These are phyloP conservation scores for Rhazya stricta DNA, from an alignment of 257 asterid genomes.

Conservation along the genomic window DNA sequence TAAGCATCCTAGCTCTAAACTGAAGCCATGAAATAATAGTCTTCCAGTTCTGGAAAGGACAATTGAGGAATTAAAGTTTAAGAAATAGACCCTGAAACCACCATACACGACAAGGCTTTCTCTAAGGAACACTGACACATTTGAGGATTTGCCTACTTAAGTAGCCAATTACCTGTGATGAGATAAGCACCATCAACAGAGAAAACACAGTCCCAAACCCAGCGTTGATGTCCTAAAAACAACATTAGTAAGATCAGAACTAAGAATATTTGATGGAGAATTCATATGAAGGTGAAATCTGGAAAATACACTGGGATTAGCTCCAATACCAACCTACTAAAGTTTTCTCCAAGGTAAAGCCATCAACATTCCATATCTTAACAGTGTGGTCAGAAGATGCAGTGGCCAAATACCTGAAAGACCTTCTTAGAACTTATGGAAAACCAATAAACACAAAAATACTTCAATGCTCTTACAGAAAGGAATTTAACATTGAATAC, in stretches of 20 bases:
- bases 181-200: slow-evolving; percentile 93
- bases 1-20: too few species aligned
- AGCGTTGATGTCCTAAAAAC: slow-evolving; percentile 81
- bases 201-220: slow-evolving; percentile 99
- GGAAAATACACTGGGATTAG: neutral
- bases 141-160: slow-evolving; percentile 1
- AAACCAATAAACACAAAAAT: neutral
- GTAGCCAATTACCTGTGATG: slow-evolving; percentile 58
- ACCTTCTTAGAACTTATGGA: neutral
- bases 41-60: too few species aligned
- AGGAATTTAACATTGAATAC: neutral
- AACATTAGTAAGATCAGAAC: slow-evolving; percentile 8
- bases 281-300: slow-evolving; percentile 2
- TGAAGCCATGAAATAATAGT: too few species aligned
- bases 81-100: neutral
- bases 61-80: too few species aligned
- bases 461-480: neutral
- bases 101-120: neutral
- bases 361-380: slow-evolving; percentile 93
- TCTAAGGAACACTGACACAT: neutral
- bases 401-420: slow-evolving; percentile 76
- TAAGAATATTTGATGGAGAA: neutral
- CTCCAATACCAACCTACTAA: slow-evolving; percentile 43
- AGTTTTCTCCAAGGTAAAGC: slow-evolving; percentile 85
- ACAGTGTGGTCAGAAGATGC: slow-evolving; percentile 93